These are phyloP conservation scores for Fusarium luffae DNA, from an alignment of 2,329 filamentous ascomycete species.

Conservation along the genomic window DNA sequence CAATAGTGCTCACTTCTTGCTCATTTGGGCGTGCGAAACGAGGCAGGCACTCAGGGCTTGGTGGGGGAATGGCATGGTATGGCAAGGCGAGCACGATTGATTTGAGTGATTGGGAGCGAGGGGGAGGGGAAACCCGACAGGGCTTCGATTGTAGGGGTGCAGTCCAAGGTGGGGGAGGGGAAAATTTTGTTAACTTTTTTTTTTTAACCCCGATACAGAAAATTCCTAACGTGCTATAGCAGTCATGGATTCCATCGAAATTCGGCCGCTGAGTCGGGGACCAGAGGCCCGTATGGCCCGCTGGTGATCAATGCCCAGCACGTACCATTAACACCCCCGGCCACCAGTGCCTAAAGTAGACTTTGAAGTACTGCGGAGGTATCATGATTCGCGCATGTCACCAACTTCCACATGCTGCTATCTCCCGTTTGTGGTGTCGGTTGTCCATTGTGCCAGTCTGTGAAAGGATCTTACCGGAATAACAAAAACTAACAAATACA, in stretches of 20 bases:
- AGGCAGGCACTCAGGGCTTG: slow-evolving; percentile 24
- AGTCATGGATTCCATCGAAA: slow-evolving; percentile 30
- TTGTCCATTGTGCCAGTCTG: slow-evolving; percentile 16
- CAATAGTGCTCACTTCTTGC: slow-evolving; percentile 12
- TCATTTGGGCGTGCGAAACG: slow-evolving; percentile 27
- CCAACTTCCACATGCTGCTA: slow-evolving; percentile 26
- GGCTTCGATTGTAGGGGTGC: slow-evolving; percentile 28
- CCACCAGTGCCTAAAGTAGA: slow-evolving; percentile 37
- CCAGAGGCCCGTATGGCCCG: slow-evolving; percentile 29
- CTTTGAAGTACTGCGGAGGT: slow-evolving; percentile 21
- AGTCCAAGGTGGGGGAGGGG: slow-evolving; percentile 29
- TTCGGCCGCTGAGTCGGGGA: slow-evolving; percentile 33
- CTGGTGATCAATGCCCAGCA: slow-evolving; percentile 43
- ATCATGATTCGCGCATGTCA: slow-evolving; percentile 16
- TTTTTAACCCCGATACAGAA: slow-evolving; percentile 9
- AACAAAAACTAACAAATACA: not conserved
- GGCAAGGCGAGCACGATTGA: slow-evolving; percentile 39
- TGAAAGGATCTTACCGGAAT: slow-evolving; percentile 25
- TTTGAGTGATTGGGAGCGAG: slow-evolving; percentile 38
- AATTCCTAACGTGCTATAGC: slow-evolving; percentile 19
- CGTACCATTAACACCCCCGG: slow-evolving; percentile 21
- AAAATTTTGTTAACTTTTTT: slow-evolving; percentile 39
- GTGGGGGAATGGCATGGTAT: slow-evolving; percentile 41
- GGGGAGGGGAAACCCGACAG: slow-evolving; percentile 38
- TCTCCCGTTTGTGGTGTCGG: slow-evolving; percentile 14